Evolutionary conservation across 169 alveolate genomes (phyloP).

Genomic region (Plasmodium ovale): DNA sequence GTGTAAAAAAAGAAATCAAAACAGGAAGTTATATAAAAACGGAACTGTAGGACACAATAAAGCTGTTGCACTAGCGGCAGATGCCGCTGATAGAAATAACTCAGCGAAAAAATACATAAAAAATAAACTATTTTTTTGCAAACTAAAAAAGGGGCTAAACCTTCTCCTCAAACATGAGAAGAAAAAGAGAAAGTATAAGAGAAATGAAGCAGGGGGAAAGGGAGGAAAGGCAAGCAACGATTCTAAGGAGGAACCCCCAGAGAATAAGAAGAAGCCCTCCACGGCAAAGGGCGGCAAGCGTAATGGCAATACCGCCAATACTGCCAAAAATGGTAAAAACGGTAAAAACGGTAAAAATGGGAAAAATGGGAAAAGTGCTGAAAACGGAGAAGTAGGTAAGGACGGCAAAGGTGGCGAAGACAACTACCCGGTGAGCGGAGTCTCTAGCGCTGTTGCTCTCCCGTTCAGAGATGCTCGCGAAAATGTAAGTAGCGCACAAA

Average conservation of each 20-base stretch:
- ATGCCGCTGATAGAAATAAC: slow-evolving; percentile 2
- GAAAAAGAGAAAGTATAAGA: slow-evolving; percentile 6
- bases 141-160: slow-evolving; percentile 49
- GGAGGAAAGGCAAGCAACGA: not conserved
- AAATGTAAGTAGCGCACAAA: too few species aligned
- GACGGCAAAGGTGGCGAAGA: too few species aligned
- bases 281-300: not conserved
- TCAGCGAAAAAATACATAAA: slow-evolving; percentile 20
- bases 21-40: slow-evolving; percentile 22
- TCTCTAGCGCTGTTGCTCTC: too few species aligned
- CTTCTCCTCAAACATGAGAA: slow-evolving; percentile 45
- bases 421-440: too few species aligned
- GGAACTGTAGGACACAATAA: too few species aligned
- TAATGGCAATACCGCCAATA: too few species aligned
- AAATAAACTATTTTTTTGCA: slow-evolving; percentile 21
- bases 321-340: too few species aligned
- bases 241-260: not conserved
- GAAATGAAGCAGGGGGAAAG: not conserved
- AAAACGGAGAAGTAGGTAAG: too few species aligned
- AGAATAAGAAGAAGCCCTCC: not conserved
- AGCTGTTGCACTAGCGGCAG: too few species aligned
- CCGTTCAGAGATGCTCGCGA: too few species aligned
- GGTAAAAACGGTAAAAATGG: too few species aligned
- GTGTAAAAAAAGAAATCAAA: slow-evolving; percentile 29
- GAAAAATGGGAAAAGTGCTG: too few species aligned